A percentile compares a stretch with the other conserved stretches of the same genome.
These are phyloP conservation scores for Teunomyces stri DNA, from an alignment of 805 yeast genomes.

Conservation along the genomic window DNA sequence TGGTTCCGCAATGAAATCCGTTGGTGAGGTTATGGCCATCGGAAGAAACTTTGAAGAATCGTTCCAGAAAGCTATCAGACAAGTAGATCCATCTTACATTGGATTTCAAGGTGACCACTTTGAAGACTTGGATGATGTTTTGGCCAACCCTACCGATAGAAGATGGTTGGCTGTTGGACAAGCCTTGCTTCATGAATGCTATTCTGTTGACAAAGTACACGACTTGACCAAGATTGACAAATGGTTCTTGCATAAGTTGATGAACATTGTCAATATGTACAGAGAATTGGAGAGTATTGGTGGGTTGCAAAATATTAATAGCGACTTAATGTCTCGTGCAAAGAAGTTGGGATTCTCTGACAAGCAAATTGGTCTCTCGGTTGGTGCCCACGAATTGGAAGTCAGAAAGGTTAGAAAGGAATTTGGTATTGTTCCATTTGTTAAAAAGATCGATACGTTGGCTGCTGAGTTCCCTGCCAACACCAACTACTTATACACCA, in stretches of 20 bases:
- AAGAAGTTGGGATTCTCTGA: conserved; percentile 95
- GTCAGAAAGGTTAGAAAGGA: conserved; percentile 81
- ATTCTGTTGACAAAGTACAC: conserved; percentile 88
- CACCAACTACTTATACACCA: conserved; percentile 92
- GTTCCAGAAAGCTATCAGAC: conserved; percentile 95
- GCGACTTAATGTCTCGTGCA: conserved; percentile 71
- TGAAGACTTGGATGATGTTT: conserved; percentile 73
- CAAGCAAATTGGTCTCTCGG: conserved; percentile 81
- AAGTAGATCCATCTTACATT: conserved; percentile 84
- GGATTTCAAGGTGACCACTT: conserved; percentile 88
- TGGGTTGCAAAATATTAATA: conserved; percentile 52
- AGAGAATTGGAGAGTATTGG: conserved; percentile 64
- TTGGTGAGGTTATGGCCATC: conserved; percentile 98
- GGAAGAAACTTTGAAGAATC: conserved; percentile 98
- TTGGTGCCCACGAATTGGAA: conserved; percentile 70
- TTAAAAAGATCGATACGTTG: conserved; percentile 92
- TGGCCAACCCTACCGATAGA: conserved; percentile 89
- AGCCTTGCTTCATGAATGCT: conserved; percentile 87
- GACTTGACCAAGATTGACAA: conserved; percentile 90
- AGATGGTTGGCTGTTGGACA: conserved; percentile 98
- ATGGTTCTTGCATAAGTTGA: conserved; percentile 92
- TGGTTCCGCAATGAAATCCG: conserved; percentile 97
- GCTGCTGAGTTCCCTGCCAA: conserved; percentile 99
- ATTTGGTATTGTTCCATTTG: conserved; percentile 83
- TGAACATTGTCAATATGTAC: conserved; percentile 90